Evolutionary conservation across 495 filamentous ascomycete species (phyloP).

Genomic region (Neurospora sublineolata): DNA sequence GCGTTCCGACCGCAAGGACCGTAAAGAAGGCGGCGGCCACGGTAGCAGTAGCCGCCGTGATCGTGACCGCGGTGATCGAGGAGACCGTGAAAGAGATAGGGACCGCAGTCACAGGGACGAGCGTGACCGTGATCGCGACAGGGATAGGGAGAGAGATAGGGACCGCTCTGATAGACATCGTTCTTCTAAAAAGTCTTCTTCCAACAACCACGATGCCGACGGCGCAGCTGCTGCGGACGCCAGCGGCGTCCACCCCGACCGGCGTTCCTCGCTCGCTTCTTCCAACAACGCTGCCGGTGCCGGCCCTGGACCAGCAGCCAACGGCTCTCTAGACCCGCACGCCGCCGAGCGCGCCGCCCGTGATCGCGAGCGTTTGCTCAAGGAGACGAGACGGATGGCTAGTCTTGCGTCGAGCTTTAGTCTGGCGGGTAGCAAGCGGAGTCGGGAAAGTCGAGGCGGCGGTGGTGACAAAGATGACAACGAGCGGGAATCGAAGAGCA

Average conservation of each 20-base stretch:
- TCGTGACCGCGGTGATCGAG: slow-evolving; percentile 35
- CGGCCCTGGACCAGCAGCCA: slow-evolving; percentile 23
- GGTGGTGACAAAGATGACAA: neutral
- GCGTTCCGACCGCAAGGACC: slow-evolving; percentile 17
- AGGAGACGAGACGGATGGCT: slow-evolving; percentile 66
- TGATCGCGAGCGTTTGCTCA: slow-evolving; percentile 62
- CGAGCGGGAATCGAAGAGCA: slow-evolving; percentile 29
- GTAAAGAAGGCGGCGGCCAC: slow-evolving; percentile 17
- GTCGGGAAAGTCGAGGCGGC: slow-evolving; percentile 2
- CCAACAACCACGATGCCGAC: slow-evolving; percentile 30
- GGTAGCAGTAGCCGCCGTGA: slow-evolving; percentile 26
- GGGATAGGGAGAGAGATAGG: slow-evolving; percentile 24
- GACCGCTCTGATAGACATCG: slow-evolving; percentile 29
- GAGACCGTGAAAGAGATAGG: slow-evolving; percentile 34
- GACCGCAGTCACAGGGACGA: slow-evolving; percentile 36
- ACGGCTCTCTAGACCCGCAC: slow-evolving; percentile 46
- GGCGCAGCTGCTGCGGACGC: neutral
- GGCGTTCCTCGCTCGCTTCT: slow-evolving; percentile 31
- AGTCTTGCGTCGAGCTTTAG: slow-evolving; percentile 29
- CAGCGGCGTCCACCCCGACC: slow-evolving; percentile 17
- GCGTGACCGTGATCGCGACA: slow-evolving; percentile 31
- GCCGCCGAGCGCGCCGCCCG: slow-evolving; percentile 66
- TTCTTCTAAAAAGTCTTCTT: slow-evolving; percentile 14
- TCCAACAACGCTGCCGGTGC: neutral
- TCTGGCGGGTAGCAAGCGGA: slow-evolving; percentile 27